These are phyloP conservation scores for Peniophora sp. DNA, from an alignment of 1,284 basidiomycete genomes.

Conservation along the genomic window DNA sequence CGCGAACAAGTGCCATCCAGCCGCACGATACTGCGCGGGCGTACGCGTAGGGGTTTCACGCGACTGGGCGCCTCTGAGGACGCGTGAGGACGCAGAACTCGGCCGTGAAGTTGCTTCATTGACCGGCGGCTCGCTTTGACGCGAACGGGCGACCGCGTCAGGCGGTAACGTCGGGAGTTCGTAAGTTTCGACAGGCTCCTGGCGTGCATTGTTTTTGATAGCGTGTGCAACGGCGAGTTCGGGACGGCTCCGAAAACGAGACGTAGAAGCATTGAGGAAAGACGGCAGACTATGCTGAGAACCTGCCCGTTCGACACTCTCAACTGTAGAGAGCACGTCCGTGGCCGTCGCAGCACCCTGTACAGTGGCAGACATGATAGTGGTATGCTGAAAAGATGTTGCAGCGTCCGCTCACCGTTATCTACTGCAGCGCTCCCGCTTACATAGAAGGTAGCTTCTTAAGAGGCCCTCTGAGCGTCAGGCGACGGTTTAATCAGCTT, in stretches of 20 bases:
- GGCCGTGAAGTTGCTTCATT: neutral
- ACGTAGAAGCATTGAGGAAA: conserved; percentile 12
- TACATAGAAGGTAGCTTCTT: too few species aligned
- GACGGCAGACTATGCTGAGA: conserved; percentile 8
- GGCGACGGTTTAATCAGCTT: too few species aligned
- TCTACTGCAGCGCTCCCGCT: too few species aligned
- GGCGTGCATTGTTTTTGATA: neutral
- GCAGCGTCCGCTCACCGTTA: too few species aligned
- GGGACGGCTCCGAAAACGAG: conserved; percentile 14
- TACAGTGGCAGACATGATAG: too few species aligned
- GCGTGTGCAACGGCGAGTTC: conserved; percentile 12
- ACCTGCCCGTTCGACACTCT: neutral
- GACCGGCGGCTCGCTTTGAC: too few species aligned
- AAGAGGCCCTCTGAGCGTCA: too few species aligned
- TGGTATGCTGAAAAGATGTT: too few species aligned
- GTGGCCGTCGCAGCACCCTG: too few species aligned
- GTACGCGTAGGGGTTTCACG: conserved; percentile 10
- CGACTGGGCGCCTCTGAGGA: neutral
- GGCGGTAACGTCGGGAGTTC: neutral
- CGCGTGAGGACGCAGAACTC: too few species aligned
- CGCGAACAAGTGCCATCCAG: conserved; percentile 25
- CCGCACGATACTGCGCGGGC: conserved; percentile 9
- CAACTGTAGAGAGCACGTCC: too few species aligned
- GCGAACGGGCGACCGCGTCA: neutral
- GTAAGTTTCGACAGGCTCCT: neutral